Base-by-base conservation (phyloP, 805 yeast species). In the Komagataella pastoris region DNA sequence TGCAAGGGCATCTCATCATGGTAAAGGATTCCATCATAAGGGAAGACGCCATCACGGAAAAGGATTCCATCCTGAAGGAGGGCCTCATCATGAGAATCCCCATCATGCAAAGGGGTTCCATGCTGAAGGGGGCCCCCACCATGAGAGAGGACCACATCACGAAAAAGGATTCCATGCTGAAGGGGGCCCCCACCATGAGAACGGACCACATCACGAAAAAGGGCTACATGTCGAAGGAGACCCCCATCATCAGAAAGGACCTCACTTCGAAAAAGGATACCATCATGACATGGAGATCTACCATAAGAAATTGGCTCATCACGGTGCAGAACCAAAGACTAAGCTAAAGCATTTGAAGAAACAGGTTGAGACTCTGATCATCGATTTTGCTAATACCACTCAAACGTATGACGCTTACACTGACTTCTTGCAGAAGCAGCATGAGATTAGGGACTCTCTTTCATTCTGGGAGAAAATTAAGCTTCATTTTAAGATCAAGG, bases 361-460 rank as follows among this genome's bases (percentile, higher is more conserved):
- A 17, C 63, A 66, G 2, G 54, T 67, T 18, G 51, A 50, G n/a
- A 62, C 64, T 10, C 54, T 68, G 48, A 47, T 68, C 44, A 48
- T 54, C 12, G 44, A 47, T 14, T 57, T 60, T 48, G 21, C 50
- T 45, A 44, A 52, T 8, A 47, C 51, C 3, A 54, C 60, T 23
- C 7, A 14, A 4, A 7, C 17, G 4, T 56, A 57, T 24, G 60
- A 57, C 49, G 47, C 36, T 3, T 44, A 51, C 43, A 48, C 50
- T 17, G 50, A 40, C 8, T 7, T 51, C 4, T 54, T 65, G 46
- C 66, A 61, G 49, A 10, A 50, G 3, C 45, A 58, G 18, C 54
- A 60, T 46, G 56, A 61, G 17, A 24, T 56, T 10, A 56, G 62
- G 57, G 60, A 61, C 7, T 49, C 56, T 2, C 53, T 68, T 12